Base-by-base conservation (phyloP, 768 basidiomycete species). In the Boletus rubropictus region DNA sequence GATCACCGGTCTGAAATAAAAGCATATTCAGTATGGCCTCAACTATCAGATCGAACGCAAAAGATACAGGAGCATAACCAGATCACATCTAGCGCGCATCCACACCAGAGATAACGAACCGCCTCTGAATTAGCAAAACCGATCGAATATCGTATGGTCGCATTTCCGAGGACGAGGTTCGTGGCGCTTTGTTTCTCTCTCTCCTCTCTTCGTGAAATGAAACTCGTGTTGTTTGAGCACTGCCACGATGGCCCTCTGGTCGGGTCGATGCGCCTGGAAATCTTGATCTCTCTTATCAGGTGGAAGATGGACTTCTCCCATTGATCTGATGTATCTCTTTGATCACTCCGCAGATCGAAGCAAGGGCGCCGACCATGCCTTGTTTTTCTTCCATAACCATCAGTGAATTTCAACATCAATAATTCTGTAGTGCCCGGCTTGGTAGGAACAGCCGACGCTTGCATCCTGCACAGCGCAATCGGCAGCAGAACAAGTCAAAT, bases 311-410 rank as follows among this genome's bases (percentile, higher is more conserved):
- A 44, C 45, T 44, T 50, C 46, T 49, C 29, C 50, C 49, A 24
- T 60, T 56, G 50, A 54, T 57, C 29, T 51, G 48, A 58, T 55
- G 28, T 38, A 22, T 38, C 53, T 17, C 3, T 25, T 47, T 52
- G 39, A 57, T 55, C 49, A 48, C 61, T 55, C 53, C 60, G 51
- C 60, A 62, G 55, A 60, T 58, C 58, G 61, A 57, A 55, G 50
- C 52, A 25, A 34, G 41, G 39, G 35, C 35, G 47, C 35, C 42
- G 49, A 39, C 28, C 52, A 49, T 50, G 7, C 39, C 50, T 29
- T 9, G 25, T 25, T 37, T 25, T 44, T 49, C 55, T 52, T 63
- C 60, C 60, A 63, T 62, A 57, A 27, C 51, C 32, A 58, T 58
- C 49, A 61, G 46, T 51, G 49, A 63, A 60, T 60, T 54, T 55